Percentiles rank a stretch among this genome's conserved stretches.
Conservation (phyloP, 2,329 filamentous ascomycete species). For the Zarea fungicola region DNA sequence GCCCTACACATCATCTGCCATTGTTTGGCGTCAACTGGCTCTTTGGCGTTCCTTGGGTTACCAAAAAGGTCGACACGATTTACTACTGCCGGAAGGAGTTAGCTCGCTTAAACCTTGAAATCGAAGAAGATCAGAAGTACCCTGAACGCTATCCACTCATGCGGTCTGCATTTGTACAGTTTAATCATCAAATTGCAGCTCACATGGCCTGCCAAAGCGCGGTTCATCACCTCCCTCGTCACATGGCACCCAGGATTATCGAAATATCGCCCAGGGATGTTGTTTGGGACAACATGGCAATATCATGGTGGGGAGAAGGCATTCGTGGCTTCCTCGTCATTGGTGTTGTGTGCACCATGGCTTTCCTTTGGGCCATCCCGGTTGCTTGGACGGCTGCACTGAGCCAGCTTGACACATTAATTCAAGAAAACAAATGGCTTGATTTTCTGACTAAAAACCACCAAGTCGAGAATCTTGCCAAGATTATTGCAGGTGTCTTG, state of each 20-base stretch:
- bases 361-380: conserved; percentile 85
- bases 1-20: conserved; percentile 77
- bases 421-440: conserved; percentile 63
- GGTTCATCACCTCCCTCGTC: conserved; percentile 83
- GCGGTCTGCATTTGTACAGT: conserved; percentile 97
- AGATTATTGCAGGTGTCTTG: conserved; percentile 74
- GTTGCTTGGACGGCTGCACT: conserved; percentile 83
- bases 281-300: conserved; percentile 95
- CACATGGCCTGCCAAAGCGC: conserved; percentile 97
- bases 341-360: conserved; percentile 63
- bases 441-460: conserved; percentile 58
- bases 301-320: conserved; percentile 91
- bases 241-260: conserved; percentile 89
- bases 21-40: conserved; percentile 62
- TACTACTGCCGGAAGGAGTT: conserved; percentile 84
- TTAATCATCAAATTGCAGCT: conserved; percentile 94
- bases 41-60: conserved; percentile 70
- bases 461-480: conserved; percentile 55
- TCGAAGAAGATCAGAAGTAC: conserved; percentile 81
- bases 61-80: conserved; percentile 91
- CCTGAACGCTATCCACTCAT: conserved; percentile 84
- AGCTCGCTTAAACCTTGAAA: conserved; percentile 83
- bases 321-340: conserved; percentile 63
- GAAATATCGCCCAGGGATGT: conserved; percentile 92
- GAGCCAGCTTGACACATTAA: conserved; percentile 69